Conservation (phyloP, 164 flowering plant genomes). For the Saururus chinensis region DNA sequence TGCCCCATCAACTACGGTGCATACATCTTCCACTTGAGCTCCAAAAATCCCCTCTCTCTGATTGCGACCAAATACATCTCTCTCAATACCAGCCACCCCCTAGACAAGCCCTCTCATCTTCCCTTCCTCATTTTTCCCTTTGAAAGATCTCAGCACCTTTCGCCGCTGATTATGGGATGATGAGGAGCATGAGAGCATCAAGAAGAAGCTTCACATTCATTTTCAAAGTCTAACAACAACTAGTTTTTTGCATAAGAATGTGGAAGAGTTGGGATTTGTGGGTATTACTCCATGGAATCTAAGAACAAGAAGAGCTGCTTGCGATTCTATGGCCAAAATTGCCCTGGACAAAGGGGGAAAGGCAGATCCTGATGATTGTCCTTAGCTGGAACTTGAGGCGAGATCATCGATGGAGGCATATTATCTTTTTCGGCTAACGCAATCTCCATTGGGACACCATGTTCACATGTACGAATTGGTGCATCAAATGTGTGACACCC, state of each 20-base stretch:
- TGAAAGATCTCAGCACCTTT: conserved; percentile 1
- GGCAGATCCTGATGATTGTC: conserved; percentile 11
- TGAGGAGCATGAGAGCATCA: conserved; percentile 44
- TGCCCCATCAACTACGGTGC: conserved; percentile 17
- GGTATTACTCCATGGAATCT: conserved; percentile 50
- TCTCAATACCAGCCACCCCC: background rate
- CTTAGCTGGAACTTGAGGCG: conserved; percentile 10
- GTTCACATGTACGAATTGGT: too few relatives aligned
- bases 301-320: conserved; percentile 43
- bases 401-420: too few relatives aligned
- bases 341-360: conserved; percentile 7
- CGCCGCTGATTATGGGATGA: conserved; percentile 5
- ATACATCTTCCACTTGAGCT: background rate
- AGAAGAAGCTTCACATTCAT: conserved; percentile 47
- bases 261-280: conserved; percentile 5
- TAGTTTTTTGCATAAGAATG: background rate
- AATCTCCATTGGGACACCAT: too few relatives aligned
- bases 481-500: too few relatives aligned
- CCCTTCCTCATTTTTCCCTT: background rate
- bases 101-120: background rate
- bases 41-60: background rate
- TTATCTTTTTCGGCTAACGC: too few relatives aligned
- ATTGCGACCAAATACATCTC: background rate
- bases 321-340: conserved; percentile 24
- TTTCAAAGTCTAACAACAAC: conserved; percentile 34